Evolutionary conservation across 768 basidiomycete genomes (phyloP).

Genomic region (Brasilioporus rufonigricans): DNA sequence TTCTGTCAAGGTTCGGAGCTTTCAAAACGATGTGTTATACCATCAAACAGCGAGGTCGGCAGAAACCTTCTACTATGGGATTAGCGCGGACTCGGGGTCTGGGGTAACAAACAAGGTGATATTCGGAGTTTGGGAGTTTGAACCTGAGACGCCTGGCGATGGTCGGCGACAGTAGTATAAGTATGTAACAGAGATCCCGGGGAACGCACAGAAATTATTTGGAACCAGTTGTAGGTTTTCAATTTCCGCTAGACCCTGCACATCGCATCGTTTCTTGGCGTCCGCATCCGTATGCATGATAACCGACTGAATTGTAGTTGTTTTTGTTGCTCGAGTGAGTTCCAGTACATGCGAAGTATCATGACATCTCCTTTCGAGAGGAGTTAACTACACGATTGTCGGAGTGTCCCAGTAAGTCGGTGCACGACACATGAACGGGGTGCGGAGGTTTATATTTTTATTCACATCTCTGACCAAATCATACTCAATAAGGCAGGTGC

Average conservation of each 20-base stretch:
- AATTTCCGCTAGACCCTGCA: background rate
- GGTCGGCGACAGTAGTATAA: background rate
- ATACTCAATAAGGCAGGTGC: background rate
- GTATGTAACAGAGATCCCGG: background rate
- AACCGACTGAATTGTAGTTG: background rate
- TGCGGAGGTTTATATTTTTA: too few species aligned
- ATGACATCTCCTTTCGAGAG: background rate
- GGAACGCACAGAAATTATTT: background rate
- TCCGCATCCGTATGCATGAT: background rate
- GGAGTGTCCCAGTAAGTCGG: background rate
- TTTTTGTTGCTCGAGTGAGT: background rate
- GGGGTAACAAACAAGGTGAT: background rate
- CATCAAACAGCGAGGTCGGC: constrained; percentile 1
- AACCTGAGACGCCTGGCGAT: background rate
- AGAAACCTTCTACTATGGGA: background rate
- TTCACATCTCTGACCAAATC: background rate
- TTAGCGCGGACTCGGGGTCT: background rate
- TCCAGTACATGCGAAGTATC: background rate
- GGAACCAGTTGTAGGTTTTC: background rate
- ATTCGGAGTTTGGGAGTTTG: background rate
- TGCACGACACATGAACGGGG: background rate
- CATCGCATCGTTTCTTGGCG: background rate
- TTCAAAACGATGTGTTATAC: background rate
- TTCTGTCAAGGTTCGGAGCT: constrained; percentile 6
- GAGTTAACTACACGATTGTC: background rate